phyloP scores from a whole-genome alignment of 192 early-diverging fungal genomes.

The Rhizophagus sp. region DNA sequence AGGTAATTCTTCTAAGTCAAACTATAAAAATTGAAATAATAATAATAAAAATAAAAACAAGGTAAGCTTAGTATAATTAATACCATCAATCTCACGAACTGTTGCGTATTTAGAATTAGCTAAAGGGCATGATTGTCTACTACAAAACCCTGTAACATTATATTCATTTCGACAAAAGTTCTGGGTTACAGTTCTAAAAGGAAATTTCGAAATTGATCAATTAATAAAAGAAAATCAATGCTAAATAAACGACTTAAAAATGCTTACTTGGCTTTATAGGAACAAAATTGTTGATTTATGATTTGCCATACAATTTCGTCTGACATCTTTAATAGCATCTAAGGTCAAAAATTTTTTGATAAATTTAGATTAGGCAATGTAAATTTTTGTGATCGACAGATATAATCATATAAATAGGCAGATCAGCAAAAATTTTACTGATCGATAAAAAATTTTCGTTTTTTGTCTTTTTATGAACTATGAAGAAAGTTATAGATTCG shows the following conservation, averaged over 20 bases:
- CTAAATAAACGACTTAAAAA: neutral
- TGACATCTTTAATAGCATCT: constrained; percentile 28
- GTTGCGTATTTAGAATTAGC: constrained; percentile 96
- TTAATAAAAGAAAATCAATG: neutral
- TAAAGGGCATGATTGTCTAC: constrained; percentile 90
- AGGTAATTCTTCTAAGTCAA: no score
- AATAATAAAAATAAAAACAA: neutral
- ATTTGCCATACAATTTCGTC: constrained; percentile 95
- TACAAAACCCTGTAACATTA: constrained; percentile 97
- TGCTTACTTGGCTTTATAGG: constrained; percentile 94
- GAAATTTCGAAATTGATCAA: neutral
- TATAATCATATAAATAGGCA: neutral
- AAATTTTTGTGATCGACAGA: no score
- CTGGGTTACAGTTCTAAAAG: constrained; percentile 71
- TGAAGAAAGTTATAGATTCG: constrained; percentile 91
- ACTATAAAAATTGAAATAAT: neutral
- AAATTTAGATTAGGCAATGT: no score
- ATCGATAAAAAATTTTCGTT: neutral
- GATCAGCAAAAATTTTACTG: neutral
- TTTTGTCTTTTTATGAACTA: constrained; percentile 23
- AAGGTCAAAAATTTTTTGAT: constrained; percentile 22
- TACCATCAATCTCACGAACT: constrained; percentile 80
- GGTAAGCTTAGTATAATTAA: neutral
- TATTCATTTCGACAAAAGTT: constrained; percentile 96
- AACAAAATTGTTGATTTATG: constrained; percentile 96